These are phyloP conservation scores for Saxophila tyrrhenica DNA, from an alignment of 495 filamentous ascomycete genomes.

Conservation along the genomic window DNA sequence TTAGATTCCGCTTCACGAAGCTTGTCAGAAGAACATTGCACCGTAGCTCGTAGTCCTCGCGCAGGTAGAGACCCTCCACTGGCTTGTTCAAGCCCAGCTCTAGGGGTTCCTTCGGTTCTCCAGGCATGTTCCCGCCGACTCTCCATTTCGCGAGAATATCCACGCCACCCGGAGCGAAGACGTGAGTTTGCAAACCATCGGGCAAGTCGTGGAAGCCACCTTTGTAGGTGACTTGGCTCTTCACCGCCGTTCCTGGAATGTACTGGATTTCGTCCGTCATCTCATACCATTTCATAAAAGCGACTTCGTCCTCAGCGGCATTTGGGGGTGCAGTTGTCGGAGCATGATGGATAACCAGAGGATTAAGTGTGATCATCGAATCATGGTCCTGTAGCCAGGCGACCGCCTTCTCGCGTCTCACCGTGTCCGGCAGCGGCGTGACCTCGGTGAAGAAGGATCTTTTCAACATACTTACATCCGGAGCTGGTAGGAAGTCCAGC, in stretches of 20 bases:
- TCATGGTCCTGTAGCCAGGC: constrained; percentile 58
- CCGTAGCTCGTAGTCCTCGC: constrained; percentile 65
- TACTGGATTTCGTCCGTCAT: constrained; percentile 62
- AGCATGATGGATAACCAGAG: constrained; percentile 58
- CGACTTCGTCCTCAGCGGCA: constrained; percentile 51
- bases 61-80: constrained; percentile 54
- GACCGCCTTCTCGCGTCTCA: constrained; percentile 55
- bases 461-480: constrained; percentile 6
- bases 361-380: constrained; percentile 74
- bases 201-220: constrained; percentile 61
- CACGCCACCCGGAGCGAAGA: constrained; percentile 55
- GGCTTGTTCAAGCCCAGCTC: constrained; percentile 54
- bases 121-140: constrained; percentile 49
- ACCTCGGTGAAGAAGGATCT: constrained; percentile 23
- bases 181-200: constrained; percentile 61
- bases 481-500: neutral
- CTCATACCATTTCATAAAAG: constrained; percentile 57
- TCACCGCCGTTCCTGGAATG: constrained; percentile 52
- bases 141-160: constrained; percentile 63
- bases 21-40: constrained; percentile 61
- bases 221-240: constrained; percentile 59
- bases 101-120: constrained; percentile 45
- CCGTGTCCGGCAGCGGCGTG: constrained; percentile 55
- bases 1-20: constrained; percentile 67
- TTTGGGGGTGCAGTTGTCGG: constrained; percentile 50